phyloP scores from a whole-genome alignment of 371 early-diverging fungal genomes.

The Circinella umbellata region DNA sequence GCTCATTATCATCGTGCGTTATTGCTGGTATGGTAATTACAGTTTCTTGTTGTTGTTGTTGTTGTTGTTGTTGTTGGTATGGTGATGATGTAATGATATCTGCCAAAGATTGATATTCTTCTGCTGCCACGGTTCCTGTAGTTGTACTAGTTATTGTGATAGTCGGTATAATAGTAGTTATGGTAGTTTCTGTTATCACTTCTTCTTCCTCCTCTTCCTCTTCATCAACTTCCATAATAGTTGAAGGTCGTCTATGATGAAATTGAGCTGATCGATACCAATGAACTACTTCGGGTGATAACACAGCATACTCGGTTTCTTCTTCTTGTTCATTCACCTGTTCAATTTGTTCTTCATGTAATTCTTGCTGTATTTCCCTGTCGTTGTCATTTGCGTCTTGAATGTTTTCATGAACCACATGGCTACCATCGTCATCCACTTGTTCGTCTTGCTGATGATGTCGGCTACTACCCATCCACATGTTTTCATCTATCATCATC shows the following conservation, averaged over 20 bases:
- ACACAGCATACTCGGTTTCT: conserved; percentile 18
- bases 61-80: conserved; percentile 3
- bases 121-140: neutral
- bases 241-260: conserved; percentile 17
- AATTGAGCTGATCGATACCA: conserved; percentile 41
- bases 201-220: conserved; percentile 9
- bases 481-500: conserved; percentile 45
- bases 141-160: neutral
- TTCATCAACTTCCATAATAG: conserved; percentile 7
- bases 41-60: neutral
- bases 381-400: too few relatives aligned
- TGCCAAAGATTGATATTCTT: conserved; percentile 41
- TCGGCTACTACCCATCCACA: conserved; percentile 45
- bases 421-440: too few relatives aligned
- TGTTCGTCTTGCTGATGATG: conserved; percentile 20
- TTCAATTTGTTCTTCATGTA: neutral
- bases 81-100: conserved; percentile 31
- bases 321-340: conserved; percentile 14
- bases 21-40: conserved; percentile 7
- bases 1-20: neutral
- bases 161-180: neutral
- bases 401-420: too few relatives aligned
- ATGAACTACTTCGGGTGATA: conserved; percentile 42
- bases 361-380: neutral
- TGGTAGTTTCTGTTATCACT: neutral